These are phyloP conservation scores for Eucalyptus curtisii DNA, from an alignment of 345 rosid genomes.

Conservation along the genomic window DNA sequence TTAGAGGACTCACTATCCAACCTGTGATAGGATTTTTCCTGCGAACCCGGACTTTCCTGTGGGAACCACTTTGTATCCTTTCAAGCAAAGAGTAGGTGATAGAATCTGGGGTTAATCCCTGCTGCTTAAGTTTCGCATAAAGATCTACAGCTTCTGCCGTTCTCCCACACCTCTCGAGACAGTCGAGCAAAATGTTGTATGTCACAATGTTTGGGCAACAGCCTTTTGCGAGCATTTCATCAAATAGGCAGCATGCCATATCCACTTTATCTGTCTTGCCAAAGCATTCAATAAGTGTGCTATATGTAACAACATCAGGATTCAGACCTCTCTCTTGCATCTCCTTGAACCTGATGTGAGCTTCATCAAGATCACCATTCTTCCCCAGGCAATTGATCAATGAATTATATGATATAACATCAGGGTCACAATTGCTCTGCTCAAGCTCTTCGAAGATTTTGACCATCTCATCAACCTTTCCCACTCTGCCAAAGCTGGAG, in stretches of 20 bases:
- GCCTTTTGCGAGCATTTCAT: conserved; percentile 69
- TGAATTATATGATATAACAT: conserved; percentile 76
- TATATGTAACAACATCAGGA: conserved; percentile 91
- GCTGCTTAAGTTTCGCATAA: conserved; percentile 61
- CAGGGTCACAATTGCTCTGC: conserved; percentile 52
- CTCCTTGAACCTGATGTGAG: conserved; percentile 84
- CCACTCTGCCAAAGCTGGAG: conserved; percentile 66
- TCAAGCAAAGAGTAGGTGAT: conserved; percentile 71
- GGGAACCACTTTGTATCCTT: conserved; percentile 67
- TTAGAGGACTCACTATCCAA: conserved; percentile 74
- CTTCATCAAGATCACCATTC: conserved; percentile 90
- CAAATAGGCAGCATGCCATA: conserved; percentile 73
- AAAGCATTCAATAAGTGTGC: conserved; percentile 86
- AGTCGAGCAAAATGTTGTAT: conserved; percentile 80
- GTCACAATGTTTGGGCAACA: conserved; percentile 89
- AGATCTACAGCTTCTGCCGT: conserved; percentile 81
- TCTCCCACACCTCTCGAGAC: conserved; percentile 73
- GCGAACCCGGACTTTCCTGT: conserved; percentile 51
- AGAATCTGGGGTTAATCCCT: conserved; percentile 77
- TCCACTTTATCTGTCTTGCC: conserved; percentile 87
- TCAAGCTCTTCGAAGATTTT: conserved; percentile 82
- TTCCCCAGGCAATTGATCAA: conserved; percentile 88
- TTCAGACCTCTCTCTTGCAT: conserved; percentile 79
- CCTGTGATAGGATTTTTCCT: conserved; percentile 83
- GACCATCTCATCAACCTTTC: conserved; percentile 57